Evolutionary conservation across 176 grass and related monocot genomes (phyloP).

Genomic region (Lolium multiflorum): DNA sequence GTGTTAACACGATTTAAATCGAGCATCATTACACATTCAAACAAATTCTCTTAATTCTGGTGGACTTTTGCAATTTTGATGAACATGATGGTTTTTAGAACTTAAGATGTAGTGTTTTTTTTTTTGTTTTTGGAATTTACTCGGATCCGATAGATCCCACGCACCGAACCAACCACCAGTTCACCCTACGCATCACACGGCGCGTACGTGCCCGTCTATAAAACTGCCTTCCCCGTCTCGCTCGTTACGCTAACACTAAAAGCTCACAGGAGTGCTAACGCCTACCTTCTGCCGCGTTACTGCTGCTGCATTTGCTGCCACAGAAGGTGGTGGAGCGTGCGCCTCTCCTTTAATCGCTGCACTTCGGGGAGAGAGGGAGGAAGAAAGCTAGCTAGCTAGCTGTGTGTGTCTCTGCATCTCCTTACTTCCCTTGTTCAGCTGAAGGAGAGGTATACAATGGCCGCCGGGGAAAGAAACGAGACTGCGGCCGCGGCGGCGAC

Average conservation of each 20-base stretch:
- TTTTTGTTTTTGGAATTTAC: no score
- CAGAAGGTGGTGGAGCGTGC: not conserved
- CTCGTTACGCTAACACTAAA: not conserved
- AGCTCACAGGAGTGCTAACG: not conserved
- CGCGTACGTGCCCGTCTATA: not conserved
- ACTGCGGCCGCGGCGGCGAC: not conserved
- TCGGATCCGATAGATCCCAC: no score
- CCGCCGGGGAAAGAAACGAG: not conserved
- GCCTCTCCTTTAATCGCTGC: not conserved
- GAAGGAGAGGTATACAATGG: conserved; percentile 16
- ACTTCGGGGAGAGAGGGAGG: not conserved
- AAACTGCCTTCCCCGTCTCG: not conserved
- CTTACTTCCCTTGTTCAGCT: not conserved
- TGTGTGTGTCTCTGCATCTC: not conserved
- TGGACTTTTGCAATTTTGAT: no score
- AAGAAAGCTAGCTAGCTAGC: no score
- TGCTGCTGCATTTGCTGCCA: not conserved
- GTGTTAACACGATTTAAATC: no score
- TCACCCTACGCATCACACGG: no score
- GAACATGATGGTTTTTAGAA: no score
- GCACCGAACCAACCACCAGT: not conserved
- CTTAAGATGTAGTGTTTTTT: no score
- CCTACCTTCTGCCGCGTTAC: not conserved
- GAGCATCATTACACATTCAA: no score
- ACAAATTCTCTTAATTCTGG: no score